Conservation (phyloP, 2,329 filamentous ascomycete species). For the Capronia coronata region DNA sequence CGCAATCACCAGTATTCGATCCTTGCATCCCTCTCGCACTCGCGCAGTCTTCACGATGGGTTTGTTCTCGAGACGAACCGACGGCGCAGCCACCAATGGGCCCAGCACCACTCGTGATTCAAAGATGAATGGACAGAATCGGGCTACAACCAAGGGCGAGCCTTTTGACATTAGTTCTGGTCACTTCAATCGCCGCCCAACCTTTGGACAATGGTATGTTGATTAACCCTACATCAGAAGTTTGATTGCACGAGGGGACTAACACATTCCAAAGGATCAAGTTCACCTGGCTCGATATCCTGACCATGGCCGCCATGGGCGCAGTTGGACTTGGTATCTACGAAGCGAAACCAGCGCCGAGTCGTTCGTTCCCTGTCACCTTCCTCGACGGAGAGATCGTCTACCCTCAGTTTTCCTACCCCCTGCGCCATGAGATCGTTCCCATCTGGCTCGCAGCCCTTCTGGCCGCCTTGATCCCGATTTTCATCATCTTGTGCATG, state of each 20-base stretch:
- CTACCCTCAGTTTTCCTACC: slow-evolving; percentile 64
- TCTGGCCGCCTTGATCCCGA: slow-evolving; percentile 58
- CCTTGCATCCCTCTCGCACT: not conserved
- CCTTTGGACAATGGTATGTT: slow-evolving; percentile 60
- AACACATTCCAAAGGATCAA: slow-evolving; percentile 31
- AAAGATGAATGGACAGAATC: not conserved
- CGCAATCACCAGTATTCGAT: no score
- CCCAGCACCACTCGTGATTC: not conserved
- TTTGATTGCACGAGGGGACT: not conserved
- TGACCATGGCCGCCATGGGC: slow-evolving; percentile 62
- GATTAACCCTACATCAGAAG: not conserved
- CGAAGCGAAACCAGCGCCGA: slow-evolving; percentile 56
- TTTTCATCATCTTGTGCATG: slow-evolving; percentile 57
- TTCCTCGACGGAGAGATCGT: slow-evolving; percentile 63
- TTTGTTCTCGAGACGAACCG: slow-evolving; percentile 16
- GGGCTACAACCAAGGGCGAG: not conserved
- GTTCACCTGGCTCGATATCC: slow-evolving; percentile 58
- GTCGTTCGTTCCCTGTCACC: slow-evolving; percentile 62
- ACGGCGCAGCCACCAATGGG: slow-evolving; percentile 2
- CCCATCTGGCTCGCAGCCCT: slow-evolving; percentile 66
- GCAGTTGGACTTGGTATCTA: slow-evolving; percentile 59
- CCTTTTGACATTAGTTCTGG: slow-evolving; percentile 25
- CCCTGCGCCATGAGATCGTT: slow-evolving; percentile 62
- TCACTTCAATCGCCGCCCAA: slow-evolving; percentile 49
- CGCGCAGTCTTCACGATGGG: slow-evolving; percentile 12